Percentiles rank a stretch among this genome's conserved stretches.
These are phyloP conservation scores for Pontederia paniculata DNA, from an alignment of 176 grass and related monocot genomes.

Conservation along the genomic window DNA sequence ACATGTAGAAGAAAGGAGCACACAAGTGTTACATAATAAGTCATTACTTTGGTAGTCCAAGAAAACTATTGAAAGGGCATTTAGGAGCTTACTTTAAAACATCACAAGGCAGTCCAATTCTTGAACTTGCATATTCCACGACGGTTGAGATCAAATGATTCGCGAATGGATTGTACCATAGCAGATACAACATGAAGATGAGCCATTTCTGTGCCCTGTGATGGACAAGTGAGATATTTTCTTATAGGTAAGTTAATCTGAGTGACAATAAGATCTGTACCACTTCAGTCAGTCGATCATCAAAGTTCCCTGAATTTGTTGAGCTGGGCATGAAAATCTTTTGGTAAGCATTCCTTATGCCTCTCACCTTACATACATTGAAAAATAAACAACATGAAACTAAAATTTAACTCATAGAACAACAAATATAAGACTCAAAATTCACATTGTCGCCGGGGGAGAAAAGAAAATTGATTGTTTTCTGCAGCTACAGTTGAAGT, in stretches of 20 bases:
- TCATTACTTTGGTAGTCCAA: too few species aligned
- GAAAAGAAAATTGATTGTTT: too few species aligned
- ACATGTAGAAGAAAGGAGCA: too few species aligned
- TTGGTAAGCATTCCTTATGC: slow-evolving; percentile 66
- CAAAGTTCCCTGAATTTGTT: slow-evolving; percentile 33
- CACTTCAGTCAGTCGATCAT: slow-evolving; percentile 56
- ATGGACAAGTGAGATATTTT: slow-evolving; percentile 20
- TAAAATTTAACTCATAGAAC: not conserved
- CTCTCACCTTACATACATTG: slow-evolving; percentile 34
- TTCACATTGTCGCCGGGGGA: too few species aligned
- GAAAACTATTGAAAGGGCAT: too few species aligned
- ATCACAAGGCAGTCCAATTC: slow-evolving; percentile 43
- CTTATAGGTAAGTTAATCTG: slow-evolving; percentile 13
- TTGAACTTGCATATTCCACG: slow-evolving; percentile 87
- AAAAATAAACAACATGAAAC: slow-evolving; percentile 7
- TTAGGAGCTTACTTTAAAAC: too few species aligned
- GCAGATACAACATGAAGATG: slow-evolving; percentile 34
- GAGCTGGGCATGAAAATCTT: slow-evolving; percentile 69
- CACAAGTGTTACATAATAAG: too few species aligned
- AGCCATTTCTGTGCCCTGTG: slow-evolving; percentile 24
- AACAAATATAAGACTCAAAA: too few species aligned
- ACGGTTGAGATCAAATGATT: slow-evolving; percentile 55
- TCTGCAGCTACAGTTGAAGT: too few species aligned
- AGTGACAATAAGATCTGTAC: slow-evolving; percentile 25
- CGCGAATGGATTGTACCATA: slow-evolving; percentile 74